phyloP scores from a whole-genome alignment of 768 basidiomycete genomes.

The Mycena venus region DNA sequence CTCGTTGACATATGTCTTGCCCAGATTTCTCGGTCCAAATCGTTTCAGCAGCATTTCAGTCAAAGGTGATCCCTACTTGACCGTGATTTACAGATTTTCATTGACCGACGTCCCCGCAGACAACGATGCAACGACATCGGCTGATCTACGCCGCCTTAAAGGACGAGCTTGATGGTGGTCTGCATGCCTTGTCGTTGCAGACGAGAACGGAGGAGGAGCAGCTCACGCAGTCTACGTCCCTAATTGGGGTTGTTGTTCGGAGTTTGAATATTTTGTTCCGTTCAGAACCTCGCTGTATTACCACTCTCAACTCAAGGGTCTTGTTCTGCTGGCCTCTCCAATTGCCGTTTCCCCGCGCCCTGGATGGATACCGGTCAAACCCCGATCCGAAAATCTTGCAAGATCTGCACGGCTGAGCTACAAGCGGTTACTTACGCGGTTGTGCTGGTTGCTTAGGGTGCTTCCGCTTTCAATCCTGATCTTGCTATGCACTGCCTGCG shows the following conservation, averaged over 20 bases:
- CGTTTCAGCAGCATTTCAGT: conserved; percentile 79
- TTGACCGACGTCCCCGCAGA: conserved; percentile 54
- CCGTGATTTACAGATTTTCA: conserved; percentile 19
- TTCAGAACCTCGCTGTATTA: not conserved
- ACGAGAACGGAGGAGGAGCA: conserved; percentile 76
- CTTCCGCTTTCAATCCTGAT: conserved; percentile 32
- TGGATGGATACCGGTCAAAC: conserved; percentile 18
- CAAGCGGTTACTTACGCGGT: conserved; percentile 23
- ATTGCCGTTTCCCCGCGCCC: not conserved
- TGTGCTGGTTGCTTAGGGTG: conserved; percentile 21
- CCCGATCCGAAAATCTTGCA: conserved; percentile 4
- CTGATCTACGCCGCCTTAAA: conserved; percentile 81
- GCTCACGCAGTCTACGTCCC: not conserved
- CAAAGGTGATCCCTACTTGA: conserved; percentile 65
- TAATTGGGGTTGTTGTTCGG: not conserved
- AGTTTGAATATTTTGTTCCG: conserved; percentile 3
- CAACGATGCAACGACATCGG: conserved; percentile 84
- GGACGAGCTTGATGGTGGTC: conserved; percentile 76
- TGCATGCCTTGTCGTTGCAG: conserved; percentile 84
- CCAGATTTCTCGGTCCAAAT: conserved; percentile 84
- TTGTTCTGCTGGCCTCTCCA: not conserved
- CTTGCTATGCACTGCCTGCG: conserved; percentile 28
- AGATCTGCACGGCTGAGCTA: conserved; percentile 1
- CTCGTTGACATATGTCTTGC: conserved; percentile 27
- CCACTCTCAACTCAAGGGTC: not conserved